These are phyloP conservation scores for Colletotrichum musae DNA, from an alignment of 2,329 filamentous ascomycete genomes.

Conservation along the genomic window DNA sequence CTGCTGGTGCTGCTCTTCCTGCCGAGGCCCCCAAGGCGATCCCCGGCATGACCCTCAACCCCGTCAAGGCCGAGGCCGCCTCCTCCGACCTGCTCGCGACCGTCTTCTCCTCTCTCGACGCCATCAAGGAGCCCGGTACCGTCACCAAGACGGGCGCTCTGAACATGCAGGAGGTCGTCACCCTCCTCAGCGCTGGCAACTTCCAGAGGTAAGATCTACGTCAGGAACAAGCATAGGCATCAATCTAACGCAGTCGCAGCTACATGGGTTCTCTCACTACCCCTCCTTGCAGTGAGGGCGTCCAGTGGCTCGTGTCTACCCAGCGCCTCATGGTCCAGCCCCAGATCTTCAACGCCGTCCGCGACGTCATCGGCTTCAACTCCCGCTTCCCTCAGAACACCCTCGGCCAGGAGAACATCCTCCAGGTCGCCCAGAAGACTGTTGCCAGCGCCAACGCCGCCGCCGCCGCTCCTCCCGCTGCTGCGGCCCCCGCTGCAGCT, in stretches of 20 bases:
- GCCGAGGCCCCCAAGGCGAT: constrained; percentile 44
- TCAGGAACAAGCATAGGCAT: too few species aligned
- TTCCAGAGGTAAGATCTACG: constrained; percentile 54
- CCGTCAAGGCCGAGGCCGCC: constrained; percentile 54
- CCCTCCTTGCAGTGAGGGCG: constrained; percentile 63
- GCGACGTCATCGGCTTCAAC: constrained; percentile 64
- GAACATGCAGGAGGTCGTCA: constrained; percentile 59
- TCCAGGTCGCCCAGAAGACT: constrained; percentile 44
- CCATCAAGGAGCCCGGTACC: constrained; percentile 60
- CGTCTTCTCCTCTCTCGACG: constrained; percentile 57
- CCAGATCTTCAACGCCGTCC: constrained; percentile 55
- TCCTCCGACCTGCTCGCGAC: constrained; percentile 61
- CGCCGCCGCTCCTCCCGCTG: constrained; percentile 3
- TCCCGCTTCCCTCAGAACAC: constrained; percentile 61
- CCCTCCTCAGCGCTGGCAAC: constrained; percentile 51
- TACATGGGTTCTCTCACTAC: constrained; percentile 65
- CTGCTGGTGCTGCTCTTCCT: constrained; percentile 16
- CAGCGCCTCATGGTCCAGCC: constrained; percentile 56
- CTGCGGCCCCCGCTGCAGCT: constrained; percentile 14
- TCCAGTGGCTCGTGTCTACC: constrained; percentile 64
- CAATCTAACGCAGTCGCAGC: constrained; percentile 41
- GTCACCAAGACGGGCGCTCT: constrained; percentile 57
- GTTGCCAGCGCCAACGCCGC: constrained; percentile 26
- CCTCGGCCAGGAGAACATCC: constrained; percentile 56
- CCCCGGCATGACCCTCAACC: constrained; percentile 57